Base-by-base conservation (phyloP, 208 protist genomes). In the Naegleria fowleri region DNA sequence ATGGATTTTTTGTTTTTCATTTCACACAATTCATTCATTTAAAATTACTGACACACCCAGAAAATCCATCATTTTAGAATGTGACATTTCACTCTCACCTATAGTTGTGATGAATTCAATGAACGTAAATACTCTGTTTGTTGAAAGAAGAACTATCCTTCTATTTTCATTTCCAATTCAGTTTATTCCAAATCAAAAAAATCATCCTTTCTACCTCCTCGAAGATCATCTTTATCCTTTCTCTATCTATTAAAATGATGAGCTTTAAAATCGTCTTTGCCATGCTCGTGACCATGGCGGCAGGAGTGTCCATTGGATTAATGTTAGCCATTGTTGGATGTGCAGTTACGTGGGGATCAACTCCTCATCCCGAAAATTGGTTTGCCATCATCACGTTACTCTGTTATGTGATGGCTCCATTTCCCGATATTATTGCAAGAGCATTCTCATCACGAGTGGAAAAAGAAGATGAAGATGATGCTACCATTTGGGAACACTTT, bases 361-460 rank as follows among this genome's bases (percentile, higher is more conserved):
- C 9, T 36, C 25, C 19, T 36, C 67, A 36, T 36, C 67, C 67
- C 19, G 29, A 79, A 79, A 79, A 79, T 79, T 79, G 67, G 67
- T 79, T 79, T 79, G 67, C 67, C 2, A 0, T 79, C 19, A 36
- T 79, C 29, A 79, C 67, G 29, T 4, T 79, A 9, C 16, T 79
- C 6, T 79, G 67, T 79, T 79, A 79, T 79, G 9, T 79, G n/a
- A 36, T 79, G 7, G 67, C 67, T 36, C 67, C 67, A 36, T 79
- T 79, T 33, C 67, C 67, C 5, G 67, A 79, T 79, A 36, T 79
- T 79, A 79, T 79, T 79, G 67, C 67, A 79, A 79, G 67, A 79
- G 67, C 67, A 0, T 79, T 79, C 9, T 79, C 67, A 36, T 79
- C 67, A 79, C 19, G 29, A 79, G 7, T 79, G 19, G 67, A 79